phyloP scores from a whole-genome alignment of 495 filamentous ascomycete species.

The Lophiotrema nucula region DNA sequence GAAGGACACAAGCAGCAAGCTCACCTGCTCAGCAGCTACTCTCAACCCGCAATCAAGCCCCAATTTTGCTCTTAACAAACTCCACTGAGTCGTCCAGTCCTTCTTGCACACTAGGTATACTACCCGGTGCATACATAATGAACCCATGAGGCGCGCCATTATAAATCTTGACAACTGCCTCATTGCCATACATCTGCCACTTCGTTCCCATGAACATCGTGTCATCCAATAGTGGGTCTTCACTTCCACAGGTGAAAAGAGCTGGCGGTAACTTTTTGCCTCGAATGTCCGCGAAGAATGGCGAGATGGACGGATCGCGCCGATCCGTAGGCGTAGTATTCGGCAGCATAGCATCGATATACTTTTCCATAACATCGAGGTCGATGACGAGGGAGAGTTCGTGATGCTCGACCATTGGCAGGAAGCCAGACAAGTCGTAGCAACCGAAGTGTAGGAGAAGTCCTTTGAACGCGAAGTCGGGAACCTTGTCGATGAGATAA shows the following conservation, averaged over 20 bases:
- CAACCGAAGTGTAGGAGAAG: slow-evolving; percentile 50
- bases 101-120: slow-evolving; percentile 18
- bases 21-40: no score
- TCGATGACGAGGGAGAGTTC: slow-evolving; percentile 44
- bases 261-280: slow-evolving; percentile 49
- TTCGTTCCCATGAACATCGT: slow-evolving; percentile 53
- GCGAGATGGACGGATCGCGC: slow-evolving; percentile 37
- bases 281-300: slow-evolving; percentile 45
- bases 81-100: slow-evolving; percentile 24
- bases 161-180: slow-evolving; percentile 52
- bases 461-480: slow-evolving; percentile 44
- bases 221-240: slow-evolving; percentile 57
- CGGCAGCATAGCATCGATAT: slow-evolving; percentile 47
- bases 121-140: slow-evolving; percentile 38
- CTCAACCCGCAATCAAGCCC: no score
- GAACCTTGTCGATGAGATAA: slow-evolving; percentile 46
- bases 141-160: slow-evolving; percentile 55
- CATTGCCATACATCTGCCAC: slow-evolving; percentile 52
- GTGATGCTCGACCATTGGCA: slow-evolving; percentile 40
- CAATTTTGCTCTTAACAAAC: slow-evolving; percentile 24
- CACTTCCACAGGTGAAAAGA: slow-evolving; percentile 53
- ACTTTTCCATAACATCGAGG: slow-evolving; percentile 43
- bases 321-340: slow-evolving; percentile 41
- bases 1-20: no score
- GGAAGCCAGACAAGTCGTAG: slow-evolving; percentile 46